Evolutionary conservation across 2,329 filamentous ascomycete species (phyloP).

Genomic region (Diaporthe sp.): DNA sequence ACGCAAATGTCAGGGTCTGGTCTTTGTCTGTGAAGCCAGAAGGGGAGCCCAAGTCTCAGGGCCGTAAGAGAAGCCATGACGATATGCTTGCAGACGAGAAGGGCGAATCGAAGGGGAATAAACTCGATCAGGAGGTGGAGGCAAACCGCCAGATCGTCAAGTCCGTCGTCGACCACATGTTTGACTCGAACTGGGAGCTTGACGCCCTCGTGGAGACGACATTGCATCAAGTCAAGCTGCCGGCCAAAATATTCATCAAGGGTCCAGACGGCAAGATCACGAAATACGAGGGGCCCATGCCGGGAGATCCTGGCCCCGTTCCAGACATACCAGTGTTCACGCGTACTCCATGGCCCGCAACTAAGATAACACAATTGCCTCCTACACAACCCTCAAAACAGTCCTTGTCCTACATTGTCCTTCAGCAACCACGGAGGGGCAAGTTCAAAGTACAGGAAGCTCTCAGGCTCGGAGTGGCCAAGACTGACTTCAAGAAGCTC

Average conservation of each 20-base stretch:
- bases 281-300: constrained; percentile 77
- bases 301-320: constrained; percentile 61
- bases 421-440: constrained; percentile 81
- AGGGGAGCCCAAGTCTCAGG: constrained; percentile 43
- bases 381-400: constrained; percentile 74
- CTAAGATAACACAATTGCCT: constrained; percentile 75
- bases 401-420: constrained; percentile 89
- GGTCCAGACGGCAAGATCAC: constrained; percentile 75
- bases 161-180: constrained; percentile 80
- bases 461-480: constrained; percentile 72
- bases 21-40: constrained; percentile 70
- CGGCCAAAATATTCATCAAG: constrained; percentile 78
- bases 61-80: constrained; percentile 57
- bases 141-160: constrained; percentile 66
- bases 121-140: constrained; percentile 48
- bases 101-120: constrained; percentile 47
- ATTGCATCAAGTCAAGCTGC: constrained; percentile 75
- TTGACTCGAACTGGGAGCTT: constrained; percentile 80
- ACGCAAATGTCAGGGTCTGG: constrained; percentile 87
- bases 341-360: constrained; percentile 83
- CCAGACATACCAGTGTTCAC: constrained; percentile 80
- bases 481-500: constrained; percentile 70
- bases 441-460: constrained; percentile 82
- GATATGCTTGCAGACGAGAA: constrained; percentile 51
- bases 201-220: constrained; percentile 78